These are phyloP conservation scores for Alternaria postmessia DNA, from an alignment of 2,329 filamentous ascomycete genomes.

Conservation along the genomic window DNA sequence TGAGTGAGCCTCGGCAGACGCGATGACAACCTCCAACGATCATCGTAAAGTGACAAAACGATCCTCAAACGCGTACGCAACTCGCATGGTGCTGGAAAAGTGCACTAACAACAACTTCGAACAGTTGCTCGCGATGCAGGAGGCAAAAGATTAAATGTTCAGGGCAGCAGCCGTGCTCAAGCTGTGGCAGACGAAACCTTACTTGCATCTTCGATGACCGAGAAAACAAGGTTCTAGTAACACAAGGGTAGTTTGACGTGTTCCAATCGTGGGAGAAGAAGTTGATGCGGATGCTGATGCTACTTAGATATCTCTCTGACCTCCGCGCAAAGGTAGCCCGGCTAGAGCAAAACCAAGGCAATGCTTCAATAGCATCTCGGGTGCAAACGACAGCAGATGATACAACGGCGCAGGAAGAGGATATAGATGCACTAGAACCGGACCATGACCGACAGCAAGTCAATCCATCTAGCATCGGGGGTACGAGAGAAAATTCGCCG, in stretches of 20 bases:
- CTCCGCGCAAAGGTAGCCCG: slow-evolving; percentile 33
- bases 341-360: slow-evolving; percentile 20
- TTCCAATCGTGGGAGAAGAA: not conserved
- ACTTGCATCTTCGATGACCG: slow-evolving; percentile 41
- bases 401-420: not conserved
- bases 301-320: slow-evolving; percentile 37
- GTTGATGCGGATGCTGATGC: not conserved
- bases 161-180: slow-evolving; percentile 41
- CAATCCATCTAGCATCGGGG: slow-evolving; percentile 21
- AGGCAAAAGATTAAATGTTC: slow-evolving; percentile 46
- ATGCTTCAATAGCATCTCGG: slow-evolving; percentile 1
- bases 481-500: slow-evolving; percentile 31
- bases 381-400: slow-evolving; percentile 6
- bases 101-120: slow-evolving; percentile 3
- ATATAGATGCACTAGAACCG: slow-evolving; percentile 8
- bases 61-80: slow-evolving; percentile 33
- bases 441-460: not conserved
- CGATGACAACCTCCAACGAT: slow-evolving; percentile 33
- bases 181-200: slow-evolving; percentile 37
- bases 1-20: not conserved
- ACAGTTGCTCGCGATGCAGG: slow-evolving; percentile 40
- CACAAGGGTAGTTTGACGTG: slow-evolving; percentile 29
- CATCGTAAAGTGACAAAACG: slow-evolving; percentile 35
- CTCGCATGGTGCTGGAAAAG: not conserved
- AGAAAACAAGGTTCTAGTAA: slow-evolving; percentile 44